Conservation (phyloP, 352 stramenopile genomes). For the Phytophthora rubi region DNA sequence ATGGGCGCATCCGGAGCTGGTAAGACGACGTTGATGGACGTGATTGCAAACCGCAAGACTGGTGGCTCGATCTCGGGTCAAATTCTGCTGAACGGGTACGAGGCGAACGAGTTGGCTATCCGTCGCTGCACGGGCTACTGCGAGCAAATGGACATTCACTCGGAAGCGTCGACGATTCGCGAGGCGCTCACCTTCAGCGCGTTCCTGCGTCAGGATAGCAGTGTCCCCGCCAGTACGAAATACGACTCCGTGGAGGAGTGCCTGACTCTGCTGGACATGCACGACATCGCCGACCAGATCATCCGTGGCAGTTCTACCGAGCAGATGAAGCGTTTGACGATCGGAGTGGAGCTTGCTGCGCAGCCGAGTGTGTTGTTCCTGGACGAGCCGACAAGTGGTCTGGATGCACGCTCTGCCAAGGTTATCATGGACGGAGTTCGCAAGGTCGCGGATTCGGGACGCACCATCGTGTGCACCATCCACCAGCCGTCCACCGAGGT, state of each 20-base stretch:
- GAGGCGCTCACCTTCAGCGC: conserved; percentile 89
- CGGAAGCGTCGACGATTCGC: conserved; percentile 33
- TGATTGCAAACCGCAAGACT: conserved; percentile 89
- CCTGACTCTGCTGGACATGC: conserved; percentile 42
- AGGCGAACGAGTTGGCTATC: conserved; percentile 34
- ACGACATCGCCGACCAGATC: conserved; percentile 37
- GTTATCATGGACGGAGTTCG: conserved; percentile 79
- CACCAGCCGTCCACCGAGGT: conserved; percentile 35
- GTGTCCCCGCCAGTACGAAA: conserved; percentile 1
- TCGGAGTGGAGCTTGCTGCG: conserved; percentile 88
- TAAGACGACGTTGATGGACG: conserved; percentile 55
- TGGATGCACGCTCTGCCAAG: conserved; percentile 78
- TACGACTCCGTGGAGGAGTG: conserved; percentile 39
- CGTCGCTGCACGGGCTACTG: conserved; percentile 35
- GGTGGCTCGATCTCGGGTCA: conserved; percentile 64
- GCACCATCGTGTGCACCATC: conserved; percentile 68
- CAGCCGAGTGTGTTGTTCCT: conserved; percentile 80
- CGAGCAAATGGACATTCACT: conserved; percentile 46
- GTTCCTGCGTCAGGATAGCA: conserved; percentile 51
- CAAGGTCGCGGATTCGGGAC: conserved; percentile 64
- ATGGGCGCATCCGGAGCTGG: conserved; percentile 78
- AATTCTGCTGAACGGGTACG: conserved; percentile 46
- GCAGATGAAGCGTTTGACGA: conserved; percentile 57
- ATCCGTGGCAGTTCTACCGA: conserved; percentile 42
- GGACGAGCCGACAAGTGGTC: conserved; percentile 58